Evolutionary conservation across 73 alveolate species (phyloP).

Genomic region (Uronychia binucleata): DNA sequence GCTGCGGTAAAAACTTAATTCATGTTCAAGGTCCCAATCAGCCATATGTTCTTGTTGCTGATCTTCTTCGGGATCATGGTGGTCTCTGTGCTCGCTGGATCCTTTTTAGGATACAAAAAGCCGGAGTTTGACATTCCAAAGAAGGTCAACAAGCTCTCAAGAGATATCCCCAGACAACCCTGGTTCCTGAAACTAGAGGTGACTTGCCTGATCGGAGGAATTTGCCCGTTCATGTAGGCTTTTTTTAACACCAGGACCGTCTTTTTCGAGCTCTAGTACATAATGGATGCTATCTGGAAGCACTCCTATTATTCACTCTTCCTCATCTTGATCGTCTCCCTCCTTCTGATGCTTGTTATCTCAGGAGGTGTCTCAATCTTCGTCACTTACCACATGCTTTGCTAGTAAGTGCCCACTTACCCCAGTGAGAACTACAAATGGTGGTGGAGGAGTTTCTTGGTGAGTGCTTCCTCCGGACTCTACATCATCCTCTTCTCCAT

Average conservation of each 20-base stretch:
- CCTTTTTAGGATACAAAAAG: constrained; percentile 38
- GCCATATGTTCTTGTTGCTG: neutral
- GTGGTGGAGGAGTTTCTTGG: constrained; percentile 58
- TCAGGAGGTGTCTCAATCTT: constrained; percentile 43
- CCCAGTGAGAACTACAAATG: constrained; percentile 48
- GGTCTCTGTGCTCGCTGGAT: constrained; percentile 23
- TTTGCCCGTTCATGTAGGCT: constrained; percentile 16
- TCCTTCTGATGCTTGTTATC: constrained; percentile 10
- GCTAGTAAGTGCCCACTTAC: constrained; percentile 17
- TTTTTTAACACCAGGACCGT: constrained; percentile 11
- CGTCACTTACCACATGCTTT: constrained; percentile 20
- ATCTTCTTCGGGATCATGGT: constrained; percentile 10
- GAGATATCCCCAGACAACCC: constrained; percentile 50
- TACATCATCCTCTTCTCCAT: constrained; percentile 34
- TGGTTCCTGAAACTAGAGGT: neutral
- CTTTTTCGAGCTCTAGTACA: constrained; percentile 19
- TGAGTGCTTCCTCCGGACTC: constrained; percentile 27
- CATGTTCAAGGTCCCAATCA: constrained; percentile 2
- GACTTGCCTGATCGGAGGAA: constrained; percentile 23
- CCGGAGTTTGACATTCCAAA: constrained; percentile 29
- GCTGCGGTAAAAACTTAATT: constrained; percentile 6
- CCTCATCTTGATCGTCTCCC: constrained; percentile 16
- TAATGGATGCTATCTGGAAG: constrained; percentile 30
- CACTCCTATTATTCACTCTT: constrained; percentile 25
- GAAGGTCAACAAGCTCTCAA: constrained; percentile 23